Evolutionary conservation across 2,329 filamentous ascomycete genomes (phyloP), one percentile per base, ranked within the genome.

Genomic region (Venturia carpophila): DNA sequence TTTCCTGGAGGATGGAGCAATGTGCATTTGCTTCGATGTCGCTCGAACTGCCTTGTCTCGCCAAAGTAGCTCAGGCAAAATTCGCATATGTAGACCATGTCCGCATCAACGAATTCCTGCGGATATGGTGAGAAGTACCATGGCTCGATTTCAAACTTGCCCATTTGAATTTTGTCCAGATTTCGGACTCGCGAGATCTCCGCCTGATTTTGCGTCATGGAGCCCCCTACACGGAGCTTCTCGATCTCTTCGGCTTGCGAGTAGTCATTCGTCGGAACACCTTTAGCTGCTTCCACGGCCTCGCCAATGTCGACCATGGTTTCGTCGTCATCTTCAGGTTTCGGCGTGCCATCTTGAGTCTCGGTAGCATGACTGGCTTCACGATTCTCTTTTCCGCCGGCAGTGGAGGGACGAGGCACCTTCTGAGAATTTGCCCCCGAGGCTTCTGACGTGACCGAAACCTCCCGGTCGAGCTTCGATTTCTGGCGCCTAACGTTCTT

Each of bases 71-170:
- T 88, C 30, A 99, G 82, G 72, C 94, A 99, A 77, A 97, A 97
- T 75, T 99, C 95, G 83, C 95, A 97, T 71, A 99, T 93, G 78
- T 90, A 97, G 69, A 97, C 90, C 68, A 94, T 83, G 70, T 99
- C 94, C 70, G 89, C 89, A 70, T 94, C 89, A 27, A 88, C 88
- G 74, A 96, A 97, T 2, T 87, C 82, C 72, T 95, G 89, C 0
- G 94, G 94, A 71, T 99, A 99, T 0, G 94, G 94, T 5, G 92
- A 96, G 79, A 99, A 99, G 76, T 99, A 99, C 94, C 94, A 99
- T 0, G 94, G 94, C 74, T 96, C 95, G 55, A 99, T 85, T 71
- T 97, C 91, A 73, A 87, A 89, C 70, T 88, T 87, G 56, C 94
- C 95, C 81, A 99, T 97, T 74, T 97, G 93, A 3, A 99, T 88